These are phyloP conservation scores for Mimosa pudica DNA, from an alignment of 306 rosid species.

Conservation along the genomic window DNA sequence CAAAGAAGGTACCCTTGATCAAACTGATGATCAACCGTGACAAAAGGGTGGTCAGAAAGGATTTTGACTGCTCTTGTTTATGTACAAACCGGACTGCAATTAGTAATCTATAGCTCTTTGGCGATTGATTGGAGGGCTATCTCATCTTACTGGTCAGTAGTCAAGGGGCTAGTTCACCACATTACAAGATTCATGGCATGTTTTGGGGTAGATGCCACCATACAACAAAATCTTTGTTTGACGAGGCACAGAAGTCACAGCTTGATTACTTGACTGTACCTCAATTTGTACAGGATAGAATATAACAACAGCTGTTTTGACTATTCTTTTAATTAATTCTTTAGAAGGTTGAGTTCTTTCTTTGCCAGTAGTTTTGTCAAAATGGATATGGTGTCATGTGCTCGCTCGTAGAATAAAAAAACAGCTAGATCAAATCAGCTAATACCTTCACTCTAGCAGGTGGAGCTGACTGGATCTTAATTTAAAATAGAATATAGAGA, in stretches of 20 bases:
- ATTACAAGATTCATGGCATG: neutral
- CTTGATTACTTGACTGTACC: slow-evolving; percentile 18
- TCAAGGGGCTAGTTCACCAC: neutral
- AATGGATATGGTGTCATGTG: neutral
- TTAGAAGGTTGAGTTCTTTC: neutral
- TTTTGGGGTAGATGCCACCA: slow-evolving; percentile 40
- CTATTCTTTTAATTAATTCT: slow-evolving; percentile 24
- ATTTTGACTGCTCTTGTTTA: slow-evolving; percentile 69
- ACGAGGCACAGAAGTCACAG: slow-evolving; percentile 15
- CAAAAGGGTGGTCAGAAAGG: slow-evolving; percentile 63
- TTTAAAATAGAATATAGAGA: no score
- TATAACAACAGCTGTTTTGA: slow-evolving; percentile 30
- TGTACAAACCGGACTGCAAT: slow-evolving; percentile 66
- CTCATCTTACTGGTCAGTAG: slow-evolving; percentile 17
- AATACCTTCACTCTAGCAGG: no score
- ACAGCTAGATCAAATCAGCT: no score
- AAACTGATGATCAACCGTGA: slow-evolving; percentile 83
- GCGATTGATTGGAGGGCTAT: slow-evolving; percentile 2
- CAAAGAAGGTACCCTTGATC: slow-evolving; percentile 75
- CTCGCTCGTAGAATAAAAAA: no score
- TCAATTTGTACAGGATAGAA: slow-evolving; percentile 41
- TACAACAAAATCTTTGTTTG: neutral
- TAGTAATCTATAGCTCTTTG: slow-evolving; percentile 26
- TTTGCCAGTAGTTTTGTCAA: neutral
- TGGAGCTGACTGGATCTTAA: no score